phyloP scores from a whole-genome alignment of 371 early-diverging fungal genomes.

The Mycotypha africana region DNA sequence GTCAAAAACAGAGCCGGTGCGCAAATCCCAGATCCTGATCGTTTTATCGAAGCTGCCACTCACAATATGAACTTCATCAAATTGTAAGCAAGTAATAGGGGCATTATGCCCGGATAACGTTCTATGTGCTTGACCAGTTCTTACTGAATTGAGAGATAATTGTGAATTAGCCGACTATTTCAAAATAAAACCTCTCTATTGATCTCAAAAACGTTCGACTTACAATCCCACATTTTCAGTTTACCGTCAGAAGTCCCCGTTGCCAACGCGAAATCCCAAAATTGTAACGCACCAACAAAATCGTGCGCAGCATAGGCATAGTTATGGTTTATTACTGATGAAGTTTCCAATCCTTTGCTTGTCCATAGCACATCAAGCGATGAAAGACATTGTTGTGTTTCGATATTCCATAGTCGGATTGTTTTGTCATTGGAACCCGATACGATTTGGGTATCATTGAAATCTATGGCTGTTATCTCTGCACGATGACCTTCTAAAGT shows the following conservation, averaged over 20 bases:
- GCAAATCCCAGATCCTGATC: slow-evolving; percentile 81
- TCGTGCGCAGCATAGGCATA: slow-evolving; percentile 42
- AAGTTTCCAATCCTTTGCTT: slow-evolving; percentile 18
- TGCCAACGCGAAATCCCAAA: slow-evolving; percentile 76
- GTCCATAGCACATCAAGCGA: slow-evolving; percentile 71
- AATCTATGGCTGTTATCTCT: slow-evolving; percentile 48
- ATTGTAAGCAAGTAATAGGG: slow-evolving; percentile 69
- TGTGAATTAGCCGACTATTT: too few relatives aligned
- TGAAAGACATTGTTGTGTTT: slow-evolving; percentile 63
- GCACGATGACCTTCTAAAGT: slow-evolving; percentile 52
- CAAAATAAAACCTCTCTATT: background rate
- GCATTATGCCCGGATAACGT: slow-evolving; percentile 67
- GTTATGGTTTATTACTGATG: slow-evolving; percentile 8
- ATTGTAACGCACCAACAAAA: slow-evolving; percentile 73
- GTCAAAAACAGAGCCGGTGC: slow-evolving; percentile 66
- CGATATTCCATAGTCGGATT: slow-evolving; percentile 86
- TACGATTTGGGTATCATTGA: slow-evolving; percentile 43
- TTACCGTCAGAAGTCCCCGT: slow-evolving; percentile 84
- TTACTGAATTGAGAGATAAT: slow-evolving; percentile 35
- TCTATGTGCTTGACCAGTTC: slow-evolving; percentile 77
- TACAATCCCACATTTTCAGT: slow-evolving; percentile 85
- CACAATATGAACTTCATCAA: slow-evolving; percentile 74
- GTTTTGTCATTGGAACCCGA: slow-evolving; percentile 89
- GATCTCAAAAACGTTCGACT: slow-evolving; percentile 19
- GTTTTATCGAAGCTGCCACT: slow-evolving; percentile 79